Percentiles rank a stretch among this genome's conserved stretches.
Conservation (phyloP, 169 alveolate genomes). For the Plasmodium malariae region DNA sequence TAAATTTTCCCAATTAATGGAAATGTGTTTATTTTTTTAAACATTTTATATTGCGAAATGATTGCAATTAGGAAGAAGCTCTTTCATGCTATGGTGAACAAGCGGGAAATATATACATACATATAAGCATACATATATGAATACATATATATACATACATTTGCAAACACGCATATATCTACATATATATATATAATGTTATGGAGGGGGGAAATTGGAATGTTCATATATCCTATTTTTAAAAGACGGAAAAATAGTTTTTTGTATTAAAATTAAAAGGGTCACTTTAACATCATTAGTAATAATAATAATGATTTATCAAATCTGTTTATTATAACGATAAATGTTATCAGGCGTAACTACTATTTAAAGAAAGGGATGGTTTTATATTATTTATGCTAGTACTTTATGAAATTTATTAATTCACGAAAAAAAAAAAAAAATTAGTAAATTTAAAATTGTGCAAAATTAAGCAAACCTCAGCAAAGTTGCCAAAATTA, state of each 20-base stretch:
- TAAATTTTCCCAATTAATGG: constrained; percentile 35
- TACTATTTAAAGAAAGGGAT: too few relatives aligned
- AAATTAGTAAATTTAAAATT: too few relatives aligned
- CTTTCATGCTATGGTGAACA: background rate
- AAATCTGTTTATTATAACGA: too few relatives aligned
- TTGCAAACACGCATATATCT: background rate
- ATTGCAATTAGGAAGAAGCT: background rate
- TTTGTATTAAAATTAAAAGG: background rate
- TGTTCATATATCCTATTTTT: background rate
- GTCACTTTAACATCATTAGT: background rate
- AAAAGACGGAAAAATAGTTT: background rate
- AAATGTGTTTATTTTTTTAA: constrained; percentile 29
- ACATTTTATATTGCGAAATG: constrained; percentile 18
- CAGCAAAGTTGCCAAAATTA: too few relatives aligned
- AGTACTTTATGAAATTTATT: too few relatives aligned
- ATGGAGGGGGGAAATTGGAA: background rate
- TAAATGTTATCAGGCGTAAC: too few relatives aligned
- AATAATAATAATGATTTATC: too few relatives aligned
- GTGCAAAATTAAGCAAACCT: too few relatives aligned
- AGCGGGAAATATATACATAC: background rate
- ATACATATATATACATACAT: constrained; percentile 5
- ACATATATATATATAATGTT: background rate
- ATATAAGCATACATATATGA: background rate
- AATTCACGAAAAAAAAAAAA: too few relatives aligned
- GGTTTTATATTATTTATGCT: too few relatives aligned